Evolutionary conservation across 1,139 yeast species (phyloP), one percentile per base, ranked within the genome.

Genomic region (Meyerozyma carpophila): DNA sequence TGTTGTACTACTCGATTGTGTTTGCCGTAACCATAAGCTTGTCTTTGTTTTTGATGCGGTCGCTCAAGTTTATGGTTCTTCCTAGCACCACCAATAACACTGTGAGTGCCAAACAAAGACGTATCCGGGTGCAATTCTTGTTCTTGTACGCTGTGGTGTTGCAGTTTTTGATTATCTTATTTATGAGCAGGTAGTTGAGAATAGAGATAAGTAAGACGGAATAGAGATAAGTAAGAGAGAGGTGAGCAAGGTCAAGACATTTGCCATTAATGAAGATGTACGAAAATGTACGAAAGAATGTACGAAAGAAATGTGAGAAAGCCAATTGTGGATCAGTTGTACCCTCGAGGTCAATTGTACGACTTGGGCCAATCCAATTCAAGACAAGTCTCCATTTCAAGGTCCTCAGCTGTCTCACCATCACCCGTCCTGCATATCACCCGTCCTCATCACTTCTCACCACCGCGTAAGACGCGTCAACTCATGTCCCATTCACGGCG

Each of bases 61-160:
- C 96, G 6, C 78, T 94, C 57, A 79, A 90, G 61, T 83, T 82
- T 55, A 75, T 90, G 68, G 75, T 89, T 45, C 73, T 84, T 64
- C 81, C 85, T 50, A 69, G 81, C 62, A 63, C 69, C 51, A 73
- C 75, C 47, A 66, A 75, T 26, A 78, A 77, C 47, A 79, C 78
- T 39, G 69, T 81, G 50, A 76, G 82, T 43, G 78, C 81, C 42
- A 79, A 80, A 40, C 89, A 87, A 54, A 77, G 94, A 53, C 84
- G 89, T 61, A 80, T 89, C 43, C 81, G 97, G 51, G 84, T 89
- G 51, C 93, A 89, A 59, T 91, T 89, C 61, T 70, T 93, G 55
- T 90, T 93, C 59, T 73, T 86, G 39, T 93, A 93, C 65, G 82
- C 96, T 9, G 90, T 90, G 56, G 75, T 88, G 26, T 73, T 90